Evolutionary conservation across 192 early-diverging fungal genomes (phyloP).

Genomic region (Backusella tuberculispora): DNA sequence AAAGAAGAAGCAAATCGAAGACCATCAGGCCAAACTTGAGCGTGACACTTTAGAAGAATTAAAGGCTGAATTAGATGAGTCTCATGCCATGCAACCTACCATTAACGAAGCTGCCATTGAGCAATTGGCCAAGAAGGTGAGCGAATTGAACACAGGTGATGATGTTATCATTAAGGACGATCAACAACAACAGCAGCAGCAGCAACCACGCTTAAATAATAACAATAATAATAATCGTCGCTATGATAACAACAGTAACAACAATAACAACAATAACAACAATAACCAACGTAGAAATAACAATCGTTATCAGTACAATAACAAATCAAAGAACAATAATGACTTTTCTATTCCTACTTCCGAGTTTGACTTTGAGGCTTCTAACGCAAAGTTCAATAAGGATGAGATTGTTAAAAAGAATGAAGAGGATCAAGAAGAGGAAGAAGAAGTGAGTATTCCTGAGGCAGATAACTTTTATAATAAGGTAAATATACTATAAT

Average conservation of each 20-base stretch:
- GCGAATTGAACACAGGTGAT: slow-evolving; percentile 51
- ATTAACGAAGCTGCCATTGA: slow-evolving; percentile 52
- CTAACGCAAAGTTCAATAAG: slow-evolving; percentile 71
- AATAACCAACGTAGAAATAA: slow-evolving; percentile 6
- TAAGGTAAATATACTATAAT: slow-evolving; percentile 46
- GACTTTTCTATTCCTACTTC: slow-evolving; percentile 57
- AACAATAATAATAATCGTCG: background rate
- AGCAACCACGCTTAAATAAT: background rate
- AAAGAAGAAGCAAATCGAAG: slow-evolving; percentile 7
- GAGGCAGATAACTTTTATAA: slow-evolving; percentile 72
- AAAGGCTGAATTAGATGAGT: slow-evolving; percentile 20
- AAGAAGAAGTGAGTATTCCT: slow-evolving; percentile 58
- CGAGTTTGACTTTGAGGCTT: slow-evolving; percentile 95
- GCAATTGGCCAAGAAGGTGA: slow-evolving; percentile 58
- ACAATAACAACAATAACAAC: slow-evolving; percentile 11
- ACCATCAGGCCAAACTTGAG: slow-evolving; percentile 32
- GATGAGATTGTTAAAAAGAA: slow-evolving; percentile 59
- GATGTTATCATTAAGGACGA: background rate
- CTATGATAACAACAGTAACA: slow-evolving; percentile 20
- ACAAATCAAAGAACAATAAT: slow-evolving; percentile 10
- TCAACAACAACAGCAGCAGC: slow-evolving; percentile 3
- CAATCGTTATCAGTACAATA: background rate
- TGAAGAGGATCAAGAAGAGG: slow-evolving; percentile 48
- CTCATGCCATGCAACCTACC: slow-evolving; percentile 9
- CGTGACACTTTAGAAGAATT: slow-evolving; percentile 45